Evolutionary conservation across 495 filamentous ascomycete species (phyloP).

Genomic region (Hypoxylon lenormandii): DNA sequence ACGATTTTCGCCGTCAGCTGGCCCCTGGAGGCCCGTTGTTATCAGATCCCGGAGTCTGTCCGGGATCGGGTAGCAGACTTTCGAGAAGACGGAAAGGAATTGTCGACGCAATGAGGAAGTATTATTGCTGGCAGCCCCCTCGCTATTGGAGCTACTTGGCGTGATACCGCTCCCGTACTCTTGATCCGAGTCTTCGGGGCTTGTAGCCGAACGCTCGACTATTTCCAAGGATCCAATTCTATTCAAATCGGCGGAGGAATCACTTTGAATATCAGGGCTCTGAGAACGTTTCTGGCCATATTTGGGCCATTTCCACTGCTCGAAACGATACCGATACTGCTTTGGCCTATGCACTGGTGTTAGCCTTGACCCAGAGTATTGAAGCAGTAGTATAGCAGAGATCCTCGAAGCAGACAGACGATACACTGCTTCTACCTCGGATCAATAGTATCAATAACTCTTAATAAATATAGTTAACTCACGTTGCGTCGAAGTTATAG

Average conservation of each 20-base stretch:
- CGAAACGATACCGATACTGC: slow-evolving; percentile 18
- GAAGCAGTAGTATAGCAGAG: too few species aligned
- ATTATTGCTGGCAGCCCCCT: not conserved
- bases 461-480: slow-evolving; percentile 7
- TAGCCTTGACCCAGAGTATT: too few species aligned
- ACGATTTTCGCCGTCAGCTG: too few species aligned
- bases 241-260: not conserved
- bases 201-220: not conserved
- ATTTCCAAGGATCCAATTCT: too few species aligned
- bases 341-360: not conserved
- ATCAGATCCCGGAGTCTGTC: not conserved
- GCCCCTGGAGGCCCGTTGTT: not conserved
- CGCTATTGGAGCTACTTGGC: not conserved
- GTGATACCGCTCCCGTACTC: not conserved
- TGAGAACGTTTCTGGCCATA: not conserved
- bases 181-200: not conserved
- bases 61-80: not conserved
- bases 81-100: not conserved
- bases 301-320: slow-evolving; percentile 11
- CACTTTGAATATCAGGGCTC: not conserved
- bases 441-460: too few species aligned
- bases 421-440: too few species aligned
- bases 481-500: slow-evolving; percentile 49
- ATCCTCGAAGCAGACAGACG: too few species aligned
- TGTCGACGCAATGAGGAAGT: not conserved